Conservation (phyloP, 2,329 filamentous ascomycete genomes). For the Diplodia corticola region DNA sequence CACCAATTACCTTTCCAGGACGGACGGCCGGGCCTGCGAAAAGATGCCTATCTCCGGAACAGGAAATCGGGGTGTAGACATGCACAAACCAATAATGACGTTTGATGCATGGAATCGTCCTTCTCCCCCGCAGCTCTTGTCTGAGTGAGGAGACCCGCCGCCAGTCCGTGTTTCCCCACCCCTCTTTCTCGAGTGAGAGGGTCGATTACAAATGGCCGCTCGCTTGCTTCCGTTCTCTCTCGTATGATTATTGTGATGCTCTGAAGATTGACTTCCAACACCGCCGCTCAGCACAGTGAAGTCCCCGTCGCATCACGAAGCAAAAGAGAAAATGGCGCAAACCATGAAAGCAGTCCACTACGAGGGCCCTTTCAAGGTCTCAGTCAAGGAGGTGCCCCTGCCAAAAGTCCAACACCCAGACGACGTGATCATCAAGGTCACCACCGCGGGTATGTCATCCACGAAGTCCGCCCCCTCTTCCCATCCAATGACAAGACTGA, state of each 20-base stretch:
- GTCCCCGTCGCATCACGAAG: neutral
- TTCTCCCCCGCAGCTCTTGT: neutral
- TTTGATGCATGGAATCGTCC: neutral
- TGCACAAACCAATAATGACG: neutral
- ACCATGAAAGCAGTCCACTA: constrained; percentile 66
- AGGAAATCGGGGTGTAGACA: neutral
- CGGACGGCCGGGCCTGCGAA: neutral
- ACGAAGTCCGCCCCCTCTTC: no score
- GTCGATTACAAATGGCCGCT: neutral
- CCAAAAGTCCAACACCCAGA: constrained; percentile 64
- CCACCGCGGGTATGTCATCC: constrained; percentile 57
- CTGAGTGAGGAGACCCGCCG: neutral
- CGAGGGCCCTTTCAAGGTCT: constrained; percentile 61
- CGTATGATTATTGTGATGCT: neutral
- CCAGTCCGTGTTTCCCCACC: neutral
- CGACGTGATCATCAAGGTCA: constrained; percentile 65
- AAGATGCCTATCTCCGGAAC: neutral
- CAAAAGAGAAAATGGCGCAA: constrained; percentile 25
- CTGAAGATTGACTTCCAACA: neutral
- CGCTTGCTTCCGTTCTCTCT: neutral
- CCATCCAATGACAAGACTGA: constrained; percentile 19
- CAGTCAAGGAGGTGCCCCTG: constrained; percentile 60
- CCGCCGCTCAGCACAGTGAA: neutral
- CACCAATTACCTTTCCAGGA: neutral
- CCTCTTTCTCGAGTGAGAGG: neutral